Evolutionary conservation across 768 basidiomycete species (phyloP), one percentile per base, ranked within the genome.

Genomic region (Sporobolomyces phaffii): DNA sequence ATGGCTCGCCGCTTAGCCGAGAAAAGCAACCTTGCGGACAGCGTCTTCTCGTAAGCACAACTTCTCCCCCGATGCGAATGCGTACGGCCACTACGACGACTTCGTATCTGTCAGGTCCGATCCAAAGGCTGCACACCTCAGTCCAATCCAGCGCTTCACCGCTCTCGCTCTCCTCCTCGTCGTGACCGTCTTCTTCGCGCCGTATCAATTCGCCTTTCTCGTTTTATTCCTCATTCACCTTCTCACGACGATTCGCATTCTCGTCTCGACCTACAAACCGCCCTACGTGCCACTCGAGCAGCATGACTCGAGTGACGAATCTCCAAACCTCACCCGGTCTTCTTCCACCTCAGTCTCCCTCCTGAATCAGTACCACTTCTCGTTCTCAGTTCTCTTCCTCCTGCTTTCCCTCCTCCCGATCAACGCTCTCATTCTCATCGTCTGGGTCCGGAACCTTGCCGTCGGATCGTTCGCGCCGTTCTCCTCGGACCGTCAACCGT

Each of bases 141-240:
- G 33, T 14, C 22, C 57, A 13, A n/a, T 56, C 0, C 67, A 66
- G 7, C 71, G 66, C 1, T 14, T 56, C 20, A 8, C 57, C 14
- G 48, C 87, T 9, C 83, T 90, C 76, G 69, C 75, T 10, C 53
- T 87, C 24, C 82, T 92, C 38, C 81, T 86, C 56, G 69, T 82
- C 20, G 78, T 86, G n/a, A 85, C 92, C 43, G 83, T 87, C 64
- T 69, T 89, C 43, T 78, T 91, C 58, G 80, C 93, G n/a, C 92
- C 92, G 0, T 91, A 90, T 85, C 92, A 96, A 77, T 88, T 93
- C 14, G 91, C 88, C 7, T 92, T 88, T 77, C 81, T 94, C 28
- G 86, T 89, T 24, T 86, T 86, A 70, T 90, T 89, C 85, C 65
- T 86, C n/a, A 84, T 88, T 56, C 90, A 91, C 65, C 78, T 90